Evolutionary conservation across 768 basidiomycete genomes (phyloP).

Genomic region (Pleurotus platypus): DNA sequence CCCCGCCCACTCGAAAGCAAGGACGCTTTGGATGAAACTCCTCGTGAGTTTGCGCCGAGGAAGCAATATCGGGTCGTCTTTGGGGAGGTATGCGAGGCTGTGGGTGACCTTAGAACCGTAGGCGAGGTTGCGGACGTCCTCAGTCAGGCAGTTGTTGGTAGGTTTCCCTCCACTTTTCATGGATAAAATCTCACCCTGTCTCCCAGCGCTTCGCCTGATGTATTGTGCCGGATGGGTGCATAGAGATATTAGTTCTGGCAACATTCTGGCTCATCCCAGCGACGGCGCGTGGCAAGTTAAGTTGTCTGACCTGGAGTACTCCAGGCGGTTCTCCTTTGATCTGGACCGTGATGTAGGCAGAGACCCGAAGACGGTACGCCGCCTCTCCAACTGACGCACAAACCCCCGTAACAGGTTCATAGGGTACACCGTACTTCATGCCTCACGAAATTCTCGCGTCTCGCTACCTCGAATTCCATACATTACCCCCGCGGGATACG

Average conservation of each 20-base stretch:
- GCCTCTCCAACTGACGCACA: not conserved
- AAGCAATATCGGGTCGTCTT: not conserved
- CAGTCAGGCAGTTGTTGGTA: not conserved
- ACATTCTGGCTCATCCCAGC: not conserved
- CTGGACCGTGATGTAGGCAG: not conserved
- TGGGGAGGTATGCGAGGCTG: not conserved
- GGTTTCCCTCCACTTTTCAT: not conserved
- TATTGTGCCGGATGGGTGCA: slow-evolving; percentile 3
- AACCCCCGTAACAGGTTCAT: not conserved
- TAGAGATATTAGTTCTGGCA: slow-evolving; percentile 1
- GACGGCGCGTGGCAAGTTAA: not conserved
- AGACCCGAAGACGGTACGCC: not conserved
- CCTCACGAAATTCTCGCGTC: not conserved
- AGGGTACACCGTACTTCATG: slow-evolving; percentile 4
- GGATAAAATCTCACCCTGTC: not conserved
- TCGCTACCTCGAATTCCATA: not conserved
- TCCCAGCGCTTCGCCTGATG: not conserved
- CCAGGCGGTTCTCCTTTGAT: not conserved
- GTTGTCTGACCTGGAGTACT: not conserved
- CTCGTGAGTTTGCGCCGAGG: not conserved
- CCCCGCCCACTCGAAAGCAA: not conserved
- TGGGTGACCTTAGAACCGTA: not conserved
- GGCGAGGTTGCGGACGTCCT: not conserved
- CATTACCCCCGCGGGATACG: not conserved
- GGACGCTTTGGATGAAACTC: not conserved